Conservation (phyloP, 495 filamentous ascomycete species). For the Sabuloglossum arenarium region DNA sequence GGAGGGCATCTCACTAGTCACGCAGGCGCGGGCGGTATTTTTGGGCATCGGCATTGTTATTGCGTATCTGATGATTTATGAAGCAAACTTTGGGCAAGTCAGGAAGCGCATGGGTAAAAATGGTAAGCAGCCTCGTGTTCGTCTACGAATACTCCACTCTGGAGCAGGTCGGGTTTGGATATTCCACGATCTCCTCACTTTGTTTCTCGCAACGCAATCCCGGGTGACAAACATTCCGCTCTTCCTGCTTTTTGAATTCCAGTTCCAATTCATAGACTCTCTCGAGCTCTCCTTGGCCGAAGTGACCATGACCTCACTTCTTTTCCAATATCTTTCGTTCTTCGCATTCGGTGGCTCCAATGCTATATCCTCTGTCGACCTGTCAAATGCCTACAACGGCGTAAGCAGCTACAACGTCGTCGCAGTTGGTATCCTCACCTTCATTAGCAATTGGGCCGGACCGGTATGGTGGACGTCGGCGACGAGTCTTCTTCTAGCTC, state of each 20-base stretch:
- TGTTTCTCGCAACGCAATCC: constrained; percentile 77
- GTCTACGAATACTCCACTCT: neutral
- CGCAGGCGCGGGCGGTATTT: constrained; percentile 30
- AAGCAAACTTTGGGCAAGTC: neutral
- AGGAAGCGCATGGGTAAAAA: neutral
- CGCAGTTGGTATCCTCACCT: constrained; percentile 59
- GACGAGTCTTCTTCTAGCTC: constrained; percentile 31
- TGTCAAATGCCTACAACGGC: constrained; percentile 71
- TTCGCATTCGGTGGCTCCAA: constrained; percentile 88
- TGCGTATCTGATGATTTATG: constrained; percentile 17
- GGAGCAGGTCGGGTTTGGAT: constrained; percentile 2
- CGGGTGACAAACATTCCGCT: constrained; percentile 65
- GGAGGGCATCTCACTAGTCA: constrained; percentile 23
- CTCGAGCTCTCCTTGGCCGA: constrained; percentile 29
- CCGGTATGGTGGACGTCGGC: constrained; percentile 68
- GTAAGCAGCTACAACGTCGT: constrained; percentile 44
- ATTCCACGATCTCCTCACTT: constrained; percentile 45
- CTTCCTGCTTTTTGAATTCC: constrained; percentile 48
- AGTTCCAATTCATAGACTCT: constrained; percentile 28
- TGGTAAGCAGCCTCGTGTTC: neutral
- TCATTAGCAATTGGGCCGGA: constrained; percentile 77
- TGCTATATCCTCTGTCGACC: constrained; percentile 71
- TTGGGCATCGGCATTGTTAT: constrained; percentile 26
- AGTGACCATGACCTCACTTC: constrained; percentile 37
- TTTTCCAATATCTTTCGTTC: constrained; percentile 58